Evolutionary conservation across 768 basidiomycete species (phyloP).

Genomic region (Fibroporia radiculosa): DNA sequence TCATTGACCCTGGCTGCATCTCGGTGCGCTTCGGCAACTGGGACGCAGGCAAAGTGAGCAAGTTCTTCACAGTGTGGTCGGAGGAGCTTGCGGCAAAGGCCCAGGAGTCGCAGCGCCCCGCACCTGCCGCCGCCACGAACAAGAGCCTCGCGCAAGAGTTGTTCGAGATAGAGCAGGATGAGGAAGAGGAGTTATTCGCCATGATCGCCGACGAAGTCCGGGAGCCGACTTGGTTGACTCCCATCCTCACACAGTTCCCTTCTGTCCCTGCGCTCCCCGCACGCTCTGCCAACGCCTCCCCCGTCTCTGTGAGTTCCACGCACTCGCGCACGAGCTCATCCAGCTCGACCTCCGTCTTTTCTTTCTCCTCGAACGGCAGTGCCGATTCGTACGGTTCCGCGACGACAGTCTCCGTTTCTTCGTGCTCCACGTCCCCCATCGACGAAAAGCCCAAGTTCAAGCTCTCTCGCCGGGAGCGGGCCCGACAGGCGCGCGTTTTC

Average conservation of each 20-base stretch:
- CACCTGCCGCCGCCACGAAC: constrained; percentile 16
- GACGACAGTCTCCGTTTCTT: constrained; percentile 35
- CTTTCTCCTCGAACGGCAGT: constrained; percentile 54
- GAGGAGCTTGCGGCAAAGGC: constrained; percentile 31
- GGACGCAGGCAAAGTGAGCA: constrained; percentile 34
- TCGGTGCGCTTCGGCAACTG: constrained; percentile 50
- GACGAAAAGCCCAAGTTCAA: constrained; percentile 28
- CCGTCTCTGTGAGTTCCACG: constrained; percentile 30
- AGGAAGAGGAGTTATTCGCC: constrained; percentile 66
- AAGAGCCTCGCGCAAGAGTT: constrained; percentile 74
- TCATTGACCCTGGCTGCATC: constrained; percentile 74
- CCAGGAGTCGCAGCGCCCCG: constrained; percentile 9
- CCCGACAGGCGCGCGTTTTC: constrained; percentile 62
- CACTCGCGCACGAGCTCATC: constrained; percentile 47
- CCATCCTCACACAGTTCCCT: constrained; percentile 55
- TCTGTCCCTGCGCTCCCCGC: constrained; percentile 22
- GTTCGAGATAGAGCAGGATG: constrained; percentile 60
- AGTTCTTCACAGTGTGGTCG: constrained; percentile 62
- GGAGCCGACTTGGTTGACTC: constrained; percentile 63
- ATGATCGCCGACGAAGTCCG: constrained; percentile 67
- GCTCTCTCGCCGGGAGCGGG: constrained; percentile 62
- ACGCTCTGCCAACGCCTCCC: constrained; percentile 35
- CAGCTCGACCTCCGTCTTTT: constrained; percentile 69
- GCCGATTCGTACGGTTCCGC: constrained; percentile 32
- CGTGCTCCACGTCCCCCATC: constrained; percentile 20